Evolutionary conservation across 2,329 filamentous ascomycete genomes (phyloP), one percentile per base, ranked within the genome.

Genomic region (Colletotrichum plurivorum): DNA sequence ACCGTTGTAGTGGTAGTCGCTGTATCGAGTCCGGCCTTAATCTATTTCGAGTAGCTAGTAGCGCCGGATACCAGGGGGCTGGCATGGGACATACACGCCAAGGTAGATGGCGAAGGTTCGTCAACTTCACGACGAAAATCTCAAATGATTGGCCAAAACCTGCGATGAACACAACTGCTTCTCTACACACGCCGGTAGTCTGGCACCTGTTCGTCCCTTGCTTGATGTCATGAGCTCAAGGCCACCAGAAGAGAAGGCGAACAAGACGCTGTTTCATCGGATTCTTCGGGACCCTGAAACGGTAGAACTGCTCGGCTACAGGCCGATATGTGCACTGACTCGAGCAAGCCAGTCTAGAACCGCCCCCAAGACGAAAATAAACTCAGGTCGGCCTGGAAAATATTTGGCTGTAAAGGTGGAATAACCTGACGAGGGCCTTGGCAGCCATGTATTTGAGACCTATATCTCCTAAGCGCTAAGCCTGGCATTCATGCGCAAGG

Each of bases 221-320:
- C 18, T 45, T 27, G 18, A n/a, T 7, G 9, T 56, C 53, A 12
- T 45, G 31, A n/a, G 13, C 36, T 5, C 2, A 13, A 45, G 39
- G 20, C 53, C n/a, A 9, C 31, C 52, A 9, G n/a, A 45, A 22
- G 16, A 2, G 41, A n/a, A 10, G 8, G 31, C 6, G 20, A 13
- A 31, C 7, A 48, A 5, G 4, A 13, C 12, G 12, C 20, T 36
- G 41, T 58, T 58, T 58, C 25, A 9, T 46, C 41, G 31, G 57
- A 43, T 13, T 18, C 25, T 18, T n/a, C 48, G 46, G 36, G 53
- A 56, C 45, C 9, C 15, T 55, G 60, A 63, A 63, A 51, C 60
- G 22, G 25, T 27, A 10, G 16, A 36, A 5, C 12, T 46, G 16
- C 16, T 63, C 45, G 52, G n/a, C 20, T 43, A 15, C n/a, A 41